Base-by-base conservation (phyloP, 768 basidiomycete species). In the Sarcodon sp. region DNA sequence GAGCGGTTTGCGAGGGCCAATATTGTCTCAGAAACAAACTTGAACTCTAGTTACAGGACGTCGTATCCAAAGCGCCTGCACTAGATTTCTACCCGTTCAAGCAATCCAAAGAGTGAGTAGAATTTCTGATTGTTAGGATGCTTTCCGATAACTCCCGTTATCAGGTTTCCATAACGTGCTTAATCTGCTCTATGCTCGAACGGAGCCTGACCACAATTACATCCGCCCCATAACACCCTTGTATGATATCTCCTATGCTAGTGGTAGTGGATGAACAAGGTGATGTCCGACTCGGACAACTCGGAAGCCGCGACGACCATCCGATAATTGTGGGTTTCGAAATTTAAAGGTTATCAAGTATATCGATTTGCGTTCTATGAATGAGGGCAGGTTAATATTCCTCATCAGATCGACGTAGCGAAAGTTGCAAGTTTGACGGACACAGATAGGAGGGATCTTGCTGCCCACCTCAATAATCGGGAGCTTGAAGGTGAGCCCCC, bases 1-100 rank as follows among this genome's bases (percentile, higher is more conserved):
- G 70, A 76, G 52, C 69, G 71, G 9, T 75, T 76, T 51, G 62
- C 58, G 16, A 65, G 73, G 1, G 73, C 72, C 0, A 71, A 75
- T 54, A 75, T 71, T 0, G 70, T 69, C 44, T 59, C 65, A 0
- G 60, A 67, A 56, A 59, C 54, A 21, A 64, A 66, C 49, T 37
- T 70, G 57, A 68, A 48, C 57, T 66, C 1, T 71, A 69, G 70
- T 46, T 72, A 4, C 63, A 67, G 46, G 67, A 67, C 51, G 66
- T 70, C 5, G 59, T 64, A 0, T 37, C 61, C 41, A 66, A 66
- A 48, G 50, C 53, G 10, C 64, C 66, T n/a, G 59, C 62, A 4
- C 36, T 71, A 5, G 63, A 67, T 53, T 71, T 70, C 56, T 69
- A 68, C 47, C 61, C 61, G 18, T 70, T 69, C 46, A 59, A 67